Conservation (phyloP, 345 rosid species). For the Corchorus capsularis region DNA sequence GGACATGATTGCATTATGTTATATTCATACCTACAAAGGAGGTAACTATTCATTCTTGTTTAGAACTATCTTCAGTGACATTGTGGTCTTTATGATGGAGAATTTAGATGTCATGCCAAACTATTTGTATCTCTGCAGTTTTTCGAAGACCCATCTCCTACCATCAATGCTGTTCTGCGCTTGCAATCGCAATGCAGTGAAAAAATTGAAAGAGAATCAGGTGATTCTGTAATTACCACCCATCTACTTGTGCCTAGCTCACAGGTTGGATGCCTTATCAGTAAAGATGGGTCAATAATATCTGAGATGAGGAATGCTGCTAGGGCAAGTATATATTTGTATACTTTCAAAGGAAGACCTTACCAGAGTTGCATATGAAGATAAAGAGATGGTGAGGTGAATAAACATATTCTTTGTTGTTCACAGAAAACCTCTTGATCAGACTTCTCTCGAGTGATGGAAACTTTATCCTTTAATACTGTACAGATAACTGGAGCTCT, state of each 20-base stretch:
- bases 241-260: slow-evolving; percentile 68
- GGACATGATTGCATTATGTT: slow-evolving; percentile 68
- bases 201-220: slow-evolving; percentile 62
- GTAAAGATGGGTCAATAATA: slow-evolving; percentile 69
- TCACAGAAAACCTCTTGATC: slow-evolving; percentile 4
- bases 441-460: slow-evolving; percentile 14
- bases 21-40: slow-evolving; percentile 58
- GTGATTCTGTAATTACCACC: slow-evolving; percentile 51
- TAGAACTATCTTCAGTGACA: background rate
- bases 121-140: slow-evolving; percentile 34
- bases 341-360: slow-evolving; percentile 83
- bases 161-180: slow-evolving; percentile 60
- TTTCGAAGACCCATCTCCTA: slow-evolving; percentile 66
- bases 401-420: background rate
- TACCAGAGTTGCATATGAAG: slow-evolving; percentile 85
- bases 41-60: slow-evolving; percentile 33
- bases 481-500: slow-evolving; percentile 65
- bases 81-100: background rate
- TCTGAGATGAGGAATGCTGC: slow-evolving; percentile 87
- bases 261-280: slow-evolving; percentile 72
- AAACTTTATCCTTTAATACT: slow-evolving; percentile 13
- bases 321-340: slow-evolving; percentile 88
- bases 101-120: slow-evolving; percentile 1
- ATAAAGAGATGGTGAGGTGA: slow-evolving; percentile 99
- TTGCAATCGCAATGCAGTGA: slow-evolving; percentile 72